phyloP scores from a whole-genome alignment of 2,329 filamentous ascomycete genomes.

The Exophiala viscosa region DNA sequence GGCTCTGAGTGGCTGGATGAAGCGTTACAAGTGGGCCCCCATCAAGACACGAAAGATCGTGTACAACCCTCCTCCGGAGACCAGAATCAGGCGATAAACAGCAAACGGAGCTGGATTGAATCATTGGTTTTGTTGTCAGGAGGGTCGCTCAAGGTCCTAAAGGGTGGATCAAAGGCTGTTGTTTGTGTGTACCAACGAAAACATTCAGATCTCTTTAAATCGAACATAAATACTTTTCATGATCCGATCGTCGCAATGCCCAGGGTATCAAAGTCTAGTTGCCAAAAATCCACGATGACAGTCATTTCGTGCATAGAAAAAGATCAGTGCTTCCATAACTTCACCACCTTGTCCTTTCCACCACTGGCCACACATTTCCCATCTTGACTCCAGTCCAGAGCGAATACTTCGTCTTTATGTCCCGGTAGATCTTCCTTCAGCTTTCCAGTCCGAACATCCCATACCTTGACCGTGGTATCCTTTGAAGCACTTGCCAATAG shows the following conservation, averaged over 20 bases:
- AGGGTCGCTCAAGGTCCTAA: background rate
- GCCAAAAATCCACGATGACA: background rate
- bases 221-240: background rate
- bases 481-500: slow-evolving; percentile 82
- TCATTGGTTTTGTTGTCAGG: slow-evolving; percentile 1
- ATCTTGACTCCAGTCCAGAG: slow-evolving; percentile 91
- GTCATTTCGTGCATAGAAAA: background rate
- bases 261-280: background rate
- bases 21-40: slow-evolving; percentile 98
- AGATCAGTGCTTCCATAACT: slow-evolving; percentile 59
- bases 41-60: slow-evolving; percentile 93
- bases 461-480: slow-evolving; percentile 91
- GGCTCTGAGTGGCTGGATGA: slow-evolving; percentile 91
- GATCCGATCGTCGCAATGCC: background rate
- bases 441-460: slow-evolving; percentile 84
- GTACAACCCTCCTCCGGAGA: slow-evolving; percentile 58
- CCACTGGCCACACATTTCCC: slow-evolving; percentile 85
- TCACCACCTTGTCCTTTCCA: slow-evolving; percentile 79
- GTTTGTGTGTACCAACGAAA: slow-evolving; percentile 22
- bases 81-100: slow-evolving; percentile 3
- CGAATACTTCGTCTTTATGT: slow-evolving; percentile 89
- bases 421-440: slow-evolving; percentile 79
- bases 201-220: slow-evolving; percentile 14
- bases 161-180: slow-evolving; percentile 1
- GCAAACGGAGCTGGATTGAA: background rate